Evolutionary conservation across 495 filamentous ascomycete genomes (phyloP).

Genomic region (Penicillium mononematosum): DNA sequence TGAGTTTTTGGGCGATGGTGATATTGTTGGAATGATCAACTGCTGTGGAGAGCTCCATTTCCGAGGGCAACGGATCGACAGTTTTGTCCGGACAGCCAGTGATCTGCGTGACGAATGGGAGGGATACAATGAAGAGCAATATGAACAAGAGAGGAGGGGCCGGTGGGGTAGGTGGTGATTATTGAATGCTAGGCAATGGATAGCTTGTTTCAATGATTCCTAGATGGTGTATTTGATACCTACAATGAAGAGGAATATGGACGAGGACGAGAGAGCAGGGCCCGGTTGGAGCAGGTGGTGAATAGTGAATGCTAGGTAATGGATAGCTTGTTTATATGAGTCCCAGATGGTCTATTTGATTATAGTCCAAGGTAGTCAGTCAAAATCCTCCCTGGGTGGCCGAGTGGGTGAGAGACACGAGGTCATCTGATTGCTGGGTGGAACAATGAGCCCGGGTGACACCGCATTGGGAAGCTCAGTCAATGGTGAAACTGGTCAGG

Average conservation of each 20-base stretch:
- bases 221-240: not conserved
- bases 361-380: not conserved
- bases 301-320: not conserved
- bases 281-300: not conserved
- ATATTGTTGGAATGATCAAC: not conserved
- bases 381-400: not conserved
- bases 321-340: too few relatives aligned
- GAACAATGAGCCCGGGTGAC: not conserved
- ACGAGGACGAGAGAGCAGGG: not conserved
- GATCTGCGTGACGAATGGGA: not conserved
- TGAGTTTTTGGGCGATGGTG: constrained; percentile 2
- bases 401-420: constrained; percentile 6
- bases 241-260: not conserved
- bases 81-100: not conserved
- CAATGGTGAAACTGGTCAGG: not conserved
- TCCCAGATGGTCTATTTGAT: not conserved
- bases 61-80: not conserved
- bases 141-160: not conserved
- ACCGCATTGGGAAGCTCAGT: not conserved
- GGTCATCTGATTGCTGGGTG: not conserved
- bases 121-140: not conserved
- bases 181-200: too few relatives aligned
- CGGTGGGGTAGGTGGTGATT: too few relatives aligned
- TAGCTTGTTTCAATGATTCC: too few relatives aligned
- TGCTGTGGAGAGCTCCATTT: not conserved